Evolutionary conservation across 2,329 filamentous ascomycete species (phyloP).

Genomic region (Salinomyces thailandicus): DNA sequence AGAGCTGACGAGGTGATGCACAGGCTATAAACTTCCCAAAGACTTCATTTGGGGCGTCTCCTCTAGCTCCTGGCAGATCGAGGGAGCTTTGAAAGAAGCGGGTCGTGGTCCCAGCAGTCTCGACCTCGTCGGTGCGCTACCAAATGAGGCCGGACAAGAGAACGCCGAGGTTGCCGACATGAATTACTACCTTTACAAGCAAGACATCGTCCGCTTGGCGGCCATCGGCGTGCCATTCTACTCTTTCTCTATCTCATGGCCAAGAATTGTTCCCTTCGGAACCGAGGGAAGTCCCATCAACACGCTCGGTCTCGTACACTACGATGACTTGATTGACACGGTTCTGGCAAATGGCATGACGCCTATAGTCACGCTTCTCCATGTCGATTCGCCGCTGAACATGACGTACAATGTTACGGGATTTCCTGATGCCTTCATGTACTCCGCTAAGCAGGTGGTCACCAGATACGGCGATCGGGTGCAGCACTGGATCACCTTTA

Average conservation of each 20-base stretch:
- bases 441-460: conserved; percentile 31
- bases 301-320: conserved; percentile 36
- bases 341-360: conserved; percentile 33
- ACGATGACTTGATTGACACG: conserved; percentile 39
- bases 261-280: conserved; percentile 40
- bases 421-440: conserved; percentile 29
- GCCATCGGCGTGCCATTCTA: conserved; percentile 27
- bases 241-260: conserved; percentile 40
- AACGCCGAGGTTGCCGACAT: conserved; percentile 18
- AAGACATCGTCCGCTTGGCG: conserved; percentile 24
- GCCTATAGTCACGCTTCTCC: conserved; percentile 37
- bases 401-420: too few relatives aligned
- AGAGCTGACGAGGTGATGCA: too few relatives aligned
- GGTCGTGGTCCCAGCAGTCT: conserved; percentile 20
- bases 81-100: conserved; percentile 13
- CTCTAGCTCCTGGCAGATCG: conserved; percentile 18
- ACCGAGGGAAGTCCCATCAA: conserved; percentile 33
- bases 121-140: conserved; percentile 27
- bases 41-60: conserved; percentile 14
- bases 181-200: conserved; percentile 9
- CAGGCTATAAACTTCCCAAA: conserved; percentile 26
- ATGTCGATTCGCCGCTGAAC: conserved; percentile 32
- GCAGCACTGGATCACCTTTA: conserved; percentile 23
- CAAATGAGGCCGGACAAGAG: conserved; percentile 23
- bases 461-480: conserved; percentile 30